Conservation (phyloP, 495 filamentous ascomycete genomes). For the Parmelia sp. region DNA sequence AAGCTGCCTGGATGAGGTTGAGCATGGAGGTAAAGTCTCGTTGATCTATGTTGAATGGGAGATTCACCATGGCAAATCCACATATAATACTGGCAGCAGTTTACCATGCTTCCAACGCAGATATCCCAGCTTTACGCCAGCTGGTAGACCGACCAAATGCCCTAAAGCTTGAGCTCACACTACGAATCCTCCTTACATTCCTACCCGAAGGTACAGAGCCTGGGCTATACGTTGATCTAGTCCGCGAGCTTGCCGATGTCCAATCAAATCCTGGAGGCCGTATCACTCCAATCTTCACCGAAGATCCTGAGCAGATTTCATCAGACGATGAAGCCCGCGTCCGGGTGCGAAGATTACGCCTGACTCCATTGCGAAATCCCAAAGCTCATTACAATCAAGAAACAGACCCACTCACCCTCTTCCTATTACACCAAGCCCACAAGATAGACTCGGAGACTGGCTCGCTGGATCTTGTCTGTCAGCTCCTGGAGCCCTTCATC, state of each 20-base stretch:
- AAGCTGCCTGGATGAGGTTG: neutral
- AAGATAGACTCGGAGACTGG: slow-evolving; percentile 74
- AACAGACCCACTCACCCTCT: slow-evolving; percentile 55
- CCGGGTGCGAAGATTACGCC: slow-evolving; percentile 61
- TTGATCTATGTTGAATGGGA: neutral
- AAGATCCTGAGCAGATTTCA: slow-evolving; percentile 33
- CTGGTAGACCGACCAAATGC: slow-evolving; percentile 54
- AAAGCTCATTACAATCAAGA: slow-evolving; percentile 36
- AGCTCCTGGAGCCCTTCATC: slow-evolving; percentile 69
- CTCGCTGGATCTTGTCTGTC: slow-evolving; percentile 63
- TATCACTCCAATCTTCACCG: neutral
- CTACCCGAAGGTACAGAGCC: slow-evolving; percentile 73
- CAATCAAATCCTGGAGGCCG: neutral
- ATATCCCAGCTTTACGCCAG: slow-evolving; percentile 55
- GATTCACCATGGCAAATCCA: neutral
- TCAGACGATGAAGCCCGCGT: slow-evolving; percentile 59
- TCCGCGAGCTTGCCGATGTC: slow-evolving; percentile 42
- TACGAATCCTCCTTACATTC: slow-evolving; percentile 78
- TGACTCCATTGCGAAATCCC: slow-evolving; percentile 54
- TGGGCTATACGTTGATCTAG: slow-evolving; percentile 52
- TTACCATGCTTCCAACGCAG: slow-evolving; percentile 41
- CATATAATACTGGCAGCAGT: slow-evolving; percentile 46
- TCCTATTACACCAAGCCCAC: slow-evolving; percentile 69
- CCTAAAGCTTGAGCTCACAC: slow-evolving; percentile 58
- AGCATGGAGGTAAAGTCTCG: neutral